These are phyloP conservation scores for Fomes fomentarius DNA, from an alignment of 1,284 basidiomycete genomes.

Conservation along the genomic window DNA sequence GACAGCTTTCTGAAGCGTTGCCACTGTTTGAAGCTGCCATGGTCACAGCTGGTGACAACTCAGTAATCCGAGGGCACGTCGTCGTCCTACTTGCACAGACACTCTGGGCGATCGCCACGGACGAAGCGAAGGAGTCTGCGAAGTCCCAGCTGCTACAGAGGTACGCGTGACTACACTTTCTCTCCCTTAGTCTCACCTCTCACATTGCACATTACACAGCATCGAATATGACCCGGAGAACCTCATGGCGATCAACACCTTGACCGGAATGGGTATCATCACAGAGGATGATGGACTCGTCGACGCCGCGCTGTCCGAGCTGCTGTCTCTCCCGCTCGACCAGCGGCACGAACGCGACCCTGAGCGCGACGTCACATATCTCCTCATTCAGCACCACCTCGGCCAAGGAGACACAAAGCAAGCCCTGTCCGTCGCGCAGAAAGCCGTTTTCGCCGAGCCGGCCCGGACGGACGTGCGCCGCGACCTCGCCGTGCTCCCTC, in stretches of 20 bases:
- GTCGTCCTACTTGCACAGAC: constrained; percentile 78
- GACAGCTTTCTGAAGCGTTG: constrained; percentile 67
- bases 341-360: constrained; percentile 68
- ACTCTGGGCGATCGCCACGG: constrained; percentile 79
- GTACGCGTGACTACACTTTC: constrained; percentile 40
- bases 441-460: constrained; percentile 60
- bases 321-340: constrained; percentile 68
- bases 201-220: constrained; percentile 38
- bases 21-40: constrained; percentile 69
- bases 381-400: constrained; percentile 70
- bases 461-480: constrained; percentile 48
- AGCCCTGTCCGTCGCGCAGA: constrained; percentile 59
- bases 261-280: constrained; percentile 87
- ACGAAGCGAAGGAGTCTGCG: constrained; percentile 77
- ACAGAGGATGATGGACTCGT: constrained; percentile 80
- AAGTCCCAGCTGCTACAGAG: constrained; percentile 85
- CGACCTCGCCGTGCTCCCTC: constrained; percentile 53
- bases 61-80: constrained; percentile 64
- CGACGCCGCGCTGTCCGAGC: constrained; percentile 87
- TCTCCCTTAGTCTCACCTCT: background rate
- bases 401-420: constrained; percentile 55
- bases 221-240: constrained; percentile 73
- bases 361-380: constrained; percentile 62
- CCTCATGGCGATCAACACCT: constrained; percentile 77
- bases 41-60: constrained; percentile 53